Evolutionary conservation across 139 green algal species (phyloP).

Genomic region (Volvox africanus): DNA sequence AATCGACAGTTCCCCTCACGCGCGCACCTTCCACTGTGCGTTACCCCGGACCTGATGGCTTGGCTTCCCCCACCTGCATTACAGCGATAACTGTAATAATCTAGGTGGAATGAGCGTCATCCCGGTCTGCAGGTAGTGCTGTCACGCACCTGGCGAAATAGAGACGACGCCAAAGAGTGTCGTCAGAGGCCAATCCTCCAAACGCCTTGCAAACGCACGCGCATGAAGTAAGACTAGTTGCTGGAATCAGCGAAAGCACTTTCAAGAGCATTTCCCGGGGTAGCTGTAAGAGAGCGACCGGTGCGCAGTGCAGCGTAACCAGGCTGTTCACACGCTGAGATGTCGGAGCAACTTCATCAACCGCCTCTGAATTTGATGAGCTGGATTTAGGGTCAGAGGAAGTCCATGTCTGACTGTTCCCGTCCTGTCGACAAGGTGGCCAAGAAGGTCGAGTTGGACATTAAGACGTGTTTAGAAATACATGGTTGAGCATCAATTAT

Average conservation of each 20-base stretch:
- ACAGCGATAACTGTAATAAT: too few species aligned
- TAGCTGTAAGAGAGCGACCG: neutral
- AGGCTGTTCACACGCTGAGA: neutral
- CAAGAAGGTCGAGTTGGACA: neutral
- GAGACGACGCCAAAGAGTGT: constrained; percentile 17
- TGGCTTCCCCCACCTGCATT: constrained; percentile 30
- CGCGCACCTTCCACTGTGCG: constrained; percentile 27
- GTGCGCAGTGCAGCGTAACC: neutral
- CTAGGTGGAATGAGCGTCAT: too few species aligned
- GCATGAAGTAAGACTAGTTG: neutral
- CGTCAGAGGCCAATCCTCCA: neutral
- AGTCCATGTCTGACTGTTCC: neutral
- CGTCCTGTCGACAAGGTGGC: neutral
- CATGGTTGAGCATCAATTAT: neutral
- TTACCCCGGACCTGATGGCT: neutral
- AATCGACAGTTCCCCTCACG: neutral
- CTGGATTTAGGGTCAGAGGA: neutral
- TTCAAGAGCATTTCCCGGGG: constrained; percentile 18
- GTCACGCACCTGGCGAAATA: neutral
- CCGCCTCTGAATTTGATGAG: neutral
- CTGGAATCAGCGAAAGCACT: constrained; percentile 2
- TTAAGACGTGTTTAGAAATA: neutral
- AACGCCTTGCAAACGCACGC: neutral
- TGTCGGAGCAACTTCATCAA: neutral
- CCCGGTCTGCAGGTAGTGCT: neutral